Evolutionary conservation across 305 asterid genomes (phyloP).

Genomic region (Rubia balearica): DNA sequence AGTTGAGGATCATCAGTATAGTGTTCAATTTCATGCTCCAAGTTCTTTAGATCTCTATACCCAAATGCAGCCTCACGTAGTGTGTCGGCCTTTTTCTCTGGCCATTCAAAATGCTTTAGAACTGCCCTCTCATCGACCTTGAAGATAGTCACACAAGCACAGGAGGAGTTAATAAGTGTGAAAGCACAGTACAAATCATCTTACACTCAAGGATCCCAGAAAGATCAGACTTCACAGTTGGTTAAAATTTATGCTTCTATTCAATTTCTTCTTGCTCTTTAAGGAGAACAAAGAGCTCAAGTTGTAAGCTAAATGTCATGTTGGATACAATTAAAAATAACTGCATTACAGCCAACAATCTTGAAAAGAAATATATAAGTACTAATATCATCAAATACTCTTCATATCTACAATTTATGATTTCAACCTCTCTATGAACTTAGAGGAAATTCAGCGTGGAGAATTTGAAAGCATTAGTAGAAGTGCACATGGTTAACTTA

Average conservation of each 20-base stretch:
- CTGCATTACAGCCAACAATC: background rate
- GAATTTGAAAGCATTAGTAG: background rate
- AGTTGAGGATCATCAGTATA: constrained; percentile 58
- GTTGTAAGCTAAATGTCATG: background rate
- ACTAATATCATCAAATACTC: background rate
- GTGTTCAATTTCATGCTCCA: constrained; percentile 64
- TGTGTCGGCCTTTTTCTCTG: constrained; percentile 91
- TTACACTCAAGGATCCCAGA: constrained; percentile 3
- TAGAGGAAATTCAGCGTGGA: background rate
- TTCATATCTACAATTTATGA: background rate
- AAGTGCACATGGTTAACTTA: constrained; percentile 27
- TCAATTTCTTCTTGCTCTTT: background rate
- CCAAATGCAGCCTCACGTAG: constrained; percentile 91
- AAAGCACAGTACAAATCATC: background rate
- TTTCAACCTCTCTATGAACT: background rate
- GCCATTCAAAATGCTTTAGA: constrained; percentile 94
- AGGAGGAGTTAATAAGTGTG: constrained; percentile 13
- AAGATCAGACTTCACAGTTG: background rate
- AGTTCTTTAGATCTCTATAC: constrained; percentile 68
- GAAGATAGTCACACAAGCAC: constrained; percentile 14
- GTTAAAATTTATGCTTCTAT: constrained; percentile 1
- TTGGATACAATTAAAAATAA: background rate
- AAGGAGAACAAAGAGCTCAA: background rate
- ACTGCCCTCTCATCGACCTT: constrained; percentile 98
- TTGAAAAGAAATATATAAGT: background rate